Percentiles rank a stretch among this genome's conserved stretches.
phyloP scores from a whole-genome alignment of 441 rosid genomes.

The Raphanus hybrid region DNA sequence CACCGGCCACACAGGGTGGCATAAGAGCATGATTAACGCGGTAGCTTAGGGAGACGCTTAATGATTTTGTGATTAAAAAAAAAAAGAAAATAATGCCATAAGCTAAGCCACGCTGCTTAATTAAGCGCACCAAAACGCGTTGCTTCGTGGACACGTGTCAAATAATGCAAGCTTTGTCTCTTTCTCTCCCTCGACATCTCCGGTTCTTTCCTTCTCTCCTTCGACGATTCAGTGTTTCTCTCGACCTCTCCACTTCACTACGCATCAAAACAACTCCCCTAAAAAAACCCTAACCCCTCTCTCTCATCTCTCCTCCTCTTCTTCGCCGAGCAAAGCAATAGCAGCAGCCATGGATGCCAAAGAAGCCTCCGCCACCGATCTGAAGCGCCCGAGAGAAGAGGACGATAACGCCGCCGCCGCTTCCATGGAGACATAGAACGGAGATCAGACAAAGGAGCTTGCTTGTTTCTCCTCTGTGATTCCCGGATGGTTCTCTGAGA shows the following conservation, averaged over 20 bases:
- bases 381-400: constrained; percentile 73
- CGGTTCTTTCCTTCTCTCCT: too few species aligned
- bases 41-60: too few species aligned
- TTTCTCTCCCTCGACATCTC: too few species aligned
- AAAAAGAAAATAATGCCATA: too few species aligned
- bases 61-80: too few species aligned
- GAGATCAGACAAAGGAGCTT: constrained; percentile 29
- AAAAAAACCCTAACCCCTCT: constrained; percentile 39
- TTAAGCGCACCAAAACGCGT: too few species aligned
- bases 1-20: constrained; percentile 10
- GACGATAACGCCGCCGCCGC: constrained; percentile 47
- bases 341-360: constrained; percentile 6
- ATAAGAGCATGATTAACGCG: constrained; percentile 18
- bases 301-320: not conserved
- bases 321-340: not conserved
- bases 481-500: constrained; percentile 95
- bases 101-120: too few species aligned
- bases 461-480: constrained; percentile 65
- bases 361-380: constrained; percentile 45
- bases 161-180: too few species aligned
- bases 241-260: constrained; percentile 27
- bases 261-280: constrained; percentile 20
- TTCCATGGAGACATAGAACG: constrained; percentile 56
- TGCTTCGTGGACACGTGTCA: too few species aligned
- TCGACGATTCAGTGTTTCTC: too few species aligned